phyloP scores from a whole-genome alignment of 352 stramenopile genomes.

The Phytophthora sp. region DNA sequence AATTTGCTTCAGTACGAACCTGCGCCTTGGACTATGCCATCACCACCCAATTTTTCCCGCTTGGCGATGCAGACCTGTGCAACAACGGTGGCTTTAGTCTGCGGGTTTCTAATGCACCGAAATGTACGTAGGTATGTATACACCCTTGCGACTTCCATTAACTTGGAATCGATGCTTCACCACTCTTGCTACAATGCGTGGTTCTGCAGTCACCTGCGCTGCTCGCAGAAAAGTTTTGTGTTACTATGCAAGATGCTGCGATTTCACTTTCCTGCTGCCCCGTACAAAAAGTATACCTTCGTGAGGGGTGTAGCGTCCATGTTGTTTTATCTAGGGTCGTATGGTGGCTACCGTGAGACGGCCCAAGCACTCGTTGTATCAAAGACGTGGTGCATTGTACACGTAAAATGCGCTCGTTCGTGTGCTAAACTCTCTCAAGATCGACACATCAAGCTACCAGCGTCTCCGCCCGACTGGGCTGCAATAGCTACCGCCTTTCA shows the following conservation, averaged over 20 bases:
- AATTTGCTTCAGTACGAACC: neutral
- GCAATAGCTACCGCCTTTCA: neutral
- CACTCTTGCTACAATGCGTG: neutral
- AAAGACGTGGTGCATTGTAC: neutral
- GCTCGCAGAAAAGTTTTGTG: neutral
- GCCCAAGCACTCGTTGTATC: neutral
- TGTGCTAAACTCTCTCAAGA: neutral
- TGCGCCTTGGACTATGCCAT: neutral
- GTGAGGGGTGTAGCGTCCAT: neutral
- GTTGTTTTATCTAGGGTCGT: neutral
- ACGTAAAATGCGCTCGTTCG: neutral
- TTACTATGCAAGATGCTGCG: neutral
- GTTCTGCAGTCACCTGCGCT: neutral
- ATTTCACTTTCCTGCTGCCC: neutral
- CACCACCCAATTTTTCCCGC: neutral
- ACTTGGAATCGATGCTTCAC: neutral
- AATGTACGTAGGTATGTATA: neutral
- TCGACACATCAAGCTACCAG: too few relatives aligned
- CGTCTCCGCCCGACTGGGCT: too few relatives aligned
- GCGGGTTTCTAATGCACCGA: neutral
- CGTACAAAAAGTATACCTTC: conserved; percentile 1
- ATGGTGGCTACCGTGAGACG: neutral
- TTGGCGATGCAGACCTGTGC: neutral
- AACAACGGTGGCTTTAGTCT: neutral
- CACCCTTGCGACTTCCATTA: neutral